Evolutionary conservation across 305 asterid genomes (phyloP).

Genomic region (Rubia balearica): DNA sequence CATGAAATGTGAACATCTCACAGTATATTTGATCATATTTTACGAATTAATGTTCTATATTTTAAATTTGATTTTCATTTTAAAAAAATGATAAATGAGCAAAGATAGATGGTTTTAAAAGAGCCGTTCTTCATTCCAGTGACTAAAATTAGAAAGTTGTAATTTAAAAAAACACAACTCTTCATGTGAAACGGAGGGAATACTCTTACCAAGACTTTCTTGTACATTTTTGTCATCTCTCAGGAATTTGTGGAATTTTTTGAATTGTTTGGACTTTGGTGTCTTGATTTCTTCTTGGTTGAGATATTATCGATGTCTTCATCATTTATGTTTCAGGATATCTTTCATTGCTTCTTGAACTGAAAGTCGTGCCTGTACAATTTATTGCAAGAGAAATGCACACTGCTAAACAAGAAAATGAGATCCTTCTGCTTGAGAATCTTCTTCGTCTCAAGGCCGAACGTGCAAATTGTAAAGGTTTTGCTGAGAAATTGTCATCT

Average conservation of each 20-base stretch:
- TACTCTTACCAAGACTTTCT: not conserved
- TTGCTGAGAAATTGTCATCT: slow-evolving; percentile 53
- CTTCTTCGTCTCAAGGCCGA: slow-evolving; percentile 58
- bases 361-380: slow-evolving; percentile 54
- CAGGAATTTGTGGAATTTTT: not conserved
- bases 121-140: not conserved
- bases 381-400: slow-evolving; percentile 27
- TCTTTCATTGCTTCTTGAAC: slow-evolving; percentile 53
- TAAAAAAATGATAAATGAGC: not conserved
- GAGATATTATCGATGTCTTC: not conserved
- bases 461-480: slow-evolving; percentile 56
- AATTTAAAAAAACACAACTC: not conserved
- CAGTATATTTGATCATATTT: not conserved
- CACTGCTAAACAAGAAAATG: slow-evolving; percentile 25
- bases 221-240: not conserved
- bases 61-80: too few species aligned
- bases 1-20: not conserved
- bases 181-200: not conserved
- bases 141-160: not conserved
- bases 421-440: slow-evolving; percentile 59
- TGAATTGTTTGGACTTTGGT: not conserved
- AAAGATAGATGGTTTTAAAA: not conserved
- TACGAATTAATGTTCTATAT: not conserved
- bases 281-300: not conserved
- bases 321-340: slow-evolving; percentile 39